These are phyloP conservation scores for Calocybe gambosa DNA, from an alignment of 1,284 basidiomycete genomes.

Conservation along the genomic window DNA sequence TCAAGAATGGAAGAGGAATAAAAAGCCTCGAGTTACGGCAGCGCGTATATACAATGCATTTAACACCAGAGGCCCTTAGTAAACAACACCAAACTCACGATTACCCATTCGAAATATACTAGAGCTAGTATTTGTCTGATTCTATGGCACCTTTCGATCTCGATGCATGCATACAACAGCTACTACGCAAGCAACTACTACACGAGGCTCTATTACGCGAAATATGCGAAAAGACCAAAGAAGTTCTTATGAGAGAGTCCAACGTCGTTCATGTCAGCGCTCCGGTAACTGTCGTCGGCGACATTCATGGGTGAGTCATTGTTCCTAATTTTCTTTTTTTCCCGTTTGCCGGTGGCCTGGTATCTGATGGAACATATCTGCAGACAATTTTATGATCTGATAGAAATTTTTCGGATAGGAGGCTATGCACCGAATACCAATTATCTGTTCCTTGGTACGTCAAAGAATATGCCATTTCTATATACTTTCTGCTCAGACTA, in stretches of 20 bases:
- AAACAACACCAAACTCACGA: constrained; percentile 33
- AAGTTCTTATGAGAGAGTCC: constrained; percentile 97
- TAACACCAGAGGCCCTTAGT: constrained; percentile 17
- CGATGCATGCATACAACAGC: constrained; percentile 89
- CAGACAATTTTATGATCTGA: constrained; percentile 99
- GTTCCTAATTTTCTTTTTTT: not conserved
- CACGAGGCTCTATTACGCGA: constrained; percentile 90
- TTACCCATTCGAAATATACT: constrained; percentile 18
- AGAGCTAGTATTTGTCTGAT: constrained; percentile 8
- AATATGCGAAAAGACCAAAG: constrained; percentile 98
- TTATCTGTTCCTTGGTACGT: constrained; percentile 91
- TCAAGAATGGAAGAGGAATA: constrained; percentile 13
- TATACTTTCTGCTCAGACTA: constrained; percentile 14
- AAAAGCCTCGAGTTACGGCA: constrained; percentile 7
- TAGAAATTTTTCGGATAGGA: constrained; percentile 98
- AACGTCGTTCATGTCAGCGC: constrained; percentile 98
- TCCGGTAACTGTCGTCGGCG: constrained; percentile 98
- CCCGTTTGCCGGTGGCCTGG: not conserved
- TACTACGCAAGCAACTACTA: constrained; percentile 86
- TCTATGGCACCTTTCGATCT: constrained; percentile 89
- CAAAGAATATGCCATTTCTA: constrained; percentile 6
- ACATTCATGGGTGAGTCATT: constrained; percentile 90
- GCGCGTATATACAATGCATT: constrained; percentile 6
- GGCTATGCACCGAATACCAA: constrained; percentile 96
- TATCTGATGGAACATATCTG: constrained; percentile 15